Conservation (phyloP, 2,329 filamentous ascomycete species). For the Exophiala mesophila region DNA sequence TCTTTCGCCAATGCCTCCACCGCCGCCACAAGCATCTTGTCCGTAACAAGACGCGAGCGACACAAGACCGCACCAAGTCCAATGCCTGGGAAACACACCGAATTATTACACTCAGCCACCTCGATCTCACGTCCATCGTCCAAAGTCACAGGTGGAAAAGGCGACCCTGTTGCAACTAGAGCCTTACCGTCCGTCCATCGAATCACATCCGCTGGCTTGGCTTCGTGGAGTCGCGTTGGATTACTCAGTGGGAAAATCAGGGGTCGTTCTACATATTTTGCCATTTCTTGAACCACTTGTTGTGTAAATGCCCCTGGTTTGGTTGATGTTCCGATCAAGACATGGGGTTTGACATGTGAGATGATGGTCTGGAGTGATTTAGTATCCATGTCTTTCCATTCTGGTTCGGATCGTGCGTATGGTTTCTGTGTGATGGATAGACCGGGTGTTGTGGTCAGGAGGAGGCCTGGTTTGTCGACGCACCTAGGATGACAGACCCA, state of each 20-base stretch:
- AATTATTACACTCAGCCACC: slow-evolving; percentile 83
- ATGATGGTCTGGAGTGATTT: slow-evolving; percentile 63
- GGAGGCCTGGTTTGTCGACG: slow-evolving; percentile 73
- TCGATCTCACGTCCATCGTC: slow-evolving; percentile 51
- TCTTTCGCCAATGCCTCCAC: slow-evolving; percentile 66
- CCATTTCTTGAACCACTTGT: slow-evolving; percentile 70
- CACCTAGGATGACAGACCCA: too few species aligned
- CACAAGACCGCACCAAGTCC: slow-evolving; percentile 73
- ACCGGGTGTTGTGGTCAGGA: slow-evolving; percentile 57
- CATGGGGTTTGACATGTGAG: slow-evolving; percentile 67
- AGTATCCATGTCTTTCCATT: slow-evolving; percentile 40
- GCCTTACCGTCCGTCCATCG: slow-evolving; percentile 73
- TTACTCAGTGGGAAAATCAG: slow-evolving; percentile 79
- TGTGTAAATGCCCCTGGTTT: slow-evolving; percentile 71
- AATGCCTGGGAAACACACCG: slow-evolving; percentile 78
- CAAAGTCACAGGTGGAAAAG: slow-evolving; percentile 68
- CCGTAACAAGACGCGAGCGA: slow-evolving; percentile 61
- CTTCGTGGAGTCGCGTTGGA: slow-evolving; percentile 78
- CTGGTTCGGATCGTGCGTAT: slow-evolving; percentile 57
- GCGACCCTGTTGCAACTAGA: slow-evolving; percentile 76
- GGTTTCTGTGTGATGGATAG: slow-evolving; percentile 62
- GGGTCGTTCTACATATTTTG: slow-evolving; percentile 65
- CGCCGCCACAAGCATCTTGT: slow-evolving; percentile 77
- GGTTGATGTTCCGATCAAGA: slow-evolving; percentile 80
- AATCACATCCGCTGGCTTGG: slow-evolving; percentile 68